Evolutionary conservation across 352 stramenopile species (phyloP), one percentile per base, ranked within the genome.

Genomic region (Globisporangium paddicum): DNA sequence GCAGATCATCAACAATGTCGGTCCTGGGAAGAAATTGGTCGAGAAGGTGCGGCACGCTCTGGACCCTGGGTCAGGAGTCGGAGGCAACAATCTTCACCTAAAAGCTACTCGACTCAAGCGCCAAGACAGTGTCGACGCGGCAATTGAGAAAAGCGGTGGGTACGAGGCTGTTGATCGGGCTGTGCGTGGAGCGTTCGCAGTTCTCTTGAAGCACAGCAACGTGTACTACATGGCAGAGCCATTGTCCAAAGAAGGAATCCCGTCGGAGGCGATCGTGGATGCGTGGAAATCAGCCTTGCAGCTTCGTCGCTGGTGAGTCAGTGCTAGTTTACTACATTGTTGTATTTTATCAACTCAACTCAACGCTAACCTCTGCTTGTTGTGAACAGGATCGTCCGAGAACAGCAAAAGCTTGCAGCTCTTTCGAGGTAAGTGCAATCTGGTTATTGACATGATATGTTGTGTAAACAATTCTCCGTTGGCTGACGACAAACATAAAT

Each of bases 351-450:
- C n/a, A n/a, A n/a, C n/a, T n/a, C n/a, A n/a, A n/a, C n/a, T n/a
- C n/a, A n/a, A 40, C 18, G 16, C 46, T 52, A 9, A 52, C 3
- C 46, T 9, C 10, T 21, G 5, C 25, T 28, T 26, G 2, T 23
- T 52, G 28, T 7, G 5, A 19, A 18, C 40, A 93, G 85, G 86
- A 94, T 96, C 64, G 86, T 96, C 21, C 69, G 85, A 54, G 86
- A 96, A 55, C 86, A 96, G 44, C 86, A 96, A 52, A 96, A 94
- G 44, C 56, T 92, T 19, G 86, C 86, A 42, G 79, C 77, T 58
- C 59, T 66, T 25, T 72, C 70, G 25, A 87, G 76, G 80, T 90
- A 75, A 41, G 35, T 26, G 10, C 30, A 28, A 1, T 32, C 14
- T 23, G 14, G 4, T 0, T 35, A 18, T 19, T 23, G 1, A 40